A percentile compares a stretch with the other conserved stretches of the same genome.
These are phyloP conservation scores for Amauroascus verrucosus DNA, from an alignment of 2,329 filamentous ascomycete genomes.

Conservation along the genomic window DNA sequence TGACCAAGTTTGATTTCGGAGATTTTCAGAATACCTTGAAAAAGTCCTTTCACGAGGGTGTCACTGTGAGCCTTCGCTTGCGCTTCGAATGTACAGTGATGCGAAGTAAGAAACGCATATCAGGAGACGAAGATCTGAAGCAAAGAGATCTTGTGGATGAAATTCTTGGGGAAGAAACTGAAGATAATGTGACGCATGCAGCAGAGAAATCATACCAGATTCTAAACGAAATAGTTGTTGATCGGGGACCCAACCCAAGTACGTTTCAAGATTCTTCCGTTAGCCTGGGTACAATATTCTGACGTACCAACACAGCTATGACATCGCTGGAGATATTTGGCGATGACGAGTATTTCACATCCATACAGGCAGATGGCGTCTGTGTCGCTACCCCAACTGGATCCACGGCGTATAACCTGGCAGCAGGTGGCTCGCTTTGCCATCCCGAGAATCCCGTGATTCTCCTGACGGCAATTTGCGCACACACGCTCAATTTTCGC, in stretches of 20 bases:
- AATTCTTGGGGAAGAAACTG: conserved; percentile 66
- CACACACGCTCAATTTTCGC: conserved; percentile 81
- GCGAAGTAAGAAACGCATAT: conserved; percentile 45
- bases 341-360: conserved; percentile 78
- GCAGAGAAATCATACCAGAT: conserved; percentile 82
- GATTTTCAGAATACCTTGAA: conserved; percentile 59
- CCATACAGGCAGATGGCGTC: conserved; percentile 90
- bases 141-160: conserved; percentile 73
- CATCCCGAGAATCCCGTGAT: conserved; percentile 85
- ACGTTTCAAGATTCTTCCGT: conserved; percentile 27
- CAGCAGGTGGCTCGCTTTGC: conserved; percentile 81
- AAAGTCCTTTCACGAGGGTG: conserved; percentile 66
- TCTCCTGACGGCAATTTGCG: conserved; percentile 87
- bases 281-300: neutral
- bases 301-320: conserved; percentile 53
- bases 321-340: conserved; percentile 85
- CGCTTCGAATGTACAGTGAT: conserved; percentile 92
- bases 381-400: conserved; percentile 89
- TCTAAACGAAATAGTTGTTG: conserved; percentile 92
- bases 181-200: conserved; percentile 72
- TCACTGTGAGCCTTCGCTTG: conserved; percentile 76
- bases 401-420: conserved; percentile 91
- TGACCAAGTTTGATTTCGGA: conserved; percentile 92
- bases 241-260: conserved; percentile 88
- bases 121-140: conserved; percentile 25